These are phyloP conservation scores for Castanospermum australe DNA, from an alignment of 306 rosid species.

Conservation along the genomic window DNA sequence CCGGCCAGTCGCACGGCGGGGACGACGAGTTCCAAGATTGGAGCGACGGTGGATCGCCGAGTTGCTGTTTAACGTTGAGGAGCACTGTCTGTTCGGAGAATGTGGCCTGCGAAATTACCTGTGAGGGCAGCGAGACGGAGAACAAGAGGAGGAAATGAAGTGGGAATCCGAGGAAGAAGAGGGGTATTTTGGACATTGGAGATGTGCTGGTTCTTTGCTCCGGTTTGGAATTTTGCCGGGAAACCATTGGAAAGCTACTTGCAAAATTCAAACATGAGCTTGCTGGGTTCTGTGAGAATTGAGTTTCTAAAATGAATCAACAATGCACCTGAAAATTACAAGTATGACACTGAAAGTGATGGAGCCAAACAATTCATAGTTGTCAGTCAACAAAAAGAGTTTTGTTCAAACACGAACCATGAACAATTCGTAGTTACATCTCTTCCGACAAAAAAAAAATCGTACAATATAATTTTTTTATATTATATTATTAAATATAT, in stretches of 20 bases:
- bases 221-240: conserved; percentile 47
- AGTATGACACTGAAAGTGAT: conserved; percentile 9
- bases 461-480: too few relatives aligned
- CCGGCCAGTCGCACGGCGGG: conserved; percentile 75
- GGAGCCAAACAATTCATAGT: neutral
- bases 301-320: neutral
- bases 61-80: conserved; percentile 50
- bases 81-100: conserved; percentile 44
- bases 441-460: too few relatives aligned
- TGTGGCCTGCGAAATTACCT: conserved; percentile 46
- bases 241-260: conserved; percentile 10
- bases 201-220: neutral
- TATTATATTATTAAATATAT: too few relatives aligned
- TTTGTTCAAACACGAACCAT: conserved; percentile 50
- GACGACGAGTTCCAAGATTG: conserved; percentile 63
- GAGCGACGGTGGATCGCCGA: conserved; percentile 63
- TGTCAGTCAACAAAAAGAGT: conserved; percentile 29
- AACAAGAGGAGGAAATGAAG: conserved; percentile 30
- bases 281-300: too few relatives aligned
- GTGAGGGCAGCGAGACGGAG: conserved; percentile 29
- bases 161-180: neutral
- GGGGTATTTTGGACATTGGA: conserved; percentile 42
- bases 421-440: too few relatives aligned
- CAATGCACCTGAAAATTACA: neutral
- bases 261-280: conserved; percentile 41